Conservation (phyloP, 2,329 filamentous ascomycete genomes). For the Pseudocercospora pini-densiflorae region DNA sequence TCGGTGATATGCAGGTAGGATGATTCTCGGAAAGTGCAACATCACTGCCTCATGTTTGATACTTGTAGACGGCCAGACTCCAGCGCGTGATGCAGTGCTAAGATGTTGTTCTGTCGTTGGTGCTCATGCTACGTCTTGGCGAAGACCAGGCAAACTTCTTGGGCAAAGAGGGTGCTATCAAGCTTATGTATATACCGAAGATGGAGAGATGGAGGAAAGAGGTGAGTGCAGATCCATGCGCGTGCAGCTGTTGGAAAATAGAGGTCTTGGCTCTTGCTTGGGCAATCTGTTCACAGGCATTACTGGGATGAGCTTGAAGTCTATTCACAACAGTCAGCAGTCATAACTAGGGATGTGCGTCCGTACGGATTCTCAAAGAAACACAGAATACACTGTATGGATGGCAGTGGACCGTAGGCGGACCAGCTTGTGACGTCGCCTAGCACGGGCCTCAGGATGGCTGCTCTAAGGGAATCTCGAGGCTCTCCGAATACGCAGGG, state of each 20-base stretch:
- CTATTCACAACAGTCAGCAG: background rate
- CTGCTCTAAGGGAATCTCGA: no score
- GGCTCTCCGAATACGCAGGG: no score
- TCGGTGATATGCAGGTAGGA: background rate
- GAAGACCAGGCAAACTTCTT: background rate
- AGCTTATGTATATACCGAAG: background rate
- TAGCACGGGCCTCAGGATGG: no score
- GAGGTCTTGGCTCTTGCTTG: background rate
- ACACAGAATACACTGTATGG: no score
- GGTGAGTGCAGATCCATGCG: background rate
- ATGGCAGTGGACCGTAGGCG: no score
- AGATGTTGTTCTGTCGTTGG: background rate
- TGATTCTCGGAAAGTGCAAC: background rate
- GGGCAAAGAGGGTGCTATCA: background rate
- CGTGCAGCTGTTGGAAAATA: slow-evolving; percentile 1
- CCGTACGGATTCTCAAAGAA: no score
- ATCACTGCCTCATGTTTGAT: background rate
- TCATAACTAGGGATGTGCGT: no score
- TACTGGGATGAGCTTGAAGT: background rate
- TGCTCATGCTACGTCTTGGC: background rate
- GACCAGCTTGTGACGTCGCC: no score
- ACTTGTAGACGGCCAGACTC: background rate
- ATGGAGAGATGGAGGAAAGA: background rate
- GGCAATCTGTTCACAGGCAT: background rate
- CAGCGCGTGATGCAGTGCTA: background rate